These are phyloP conservation scores for Kernera saxatilis DNA, from an alignment of 345 rosid species.

Conservation along the genomic window DNA sequence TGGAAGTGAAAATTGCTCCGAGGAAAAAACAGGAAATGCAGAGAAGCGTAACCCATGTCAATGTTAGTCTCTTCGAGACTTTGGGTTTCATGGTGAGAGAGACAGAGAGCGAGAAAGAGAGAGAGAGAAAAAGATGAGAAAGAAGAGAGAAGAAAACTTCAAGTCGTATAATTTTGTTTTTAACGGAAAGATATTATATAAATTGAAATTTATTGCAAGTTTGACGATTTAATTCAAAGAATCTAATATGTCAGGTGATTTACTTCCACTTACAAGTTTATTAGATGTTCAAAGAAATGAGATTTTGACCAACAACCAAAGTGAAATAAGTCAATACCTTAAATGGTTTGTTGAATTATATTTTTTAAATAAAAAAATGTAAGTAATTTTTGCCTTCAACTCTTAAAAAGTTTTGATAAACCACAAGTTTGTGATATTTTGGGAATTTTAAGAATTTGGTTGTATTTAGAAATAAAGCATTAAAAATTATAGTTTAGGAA, in stretches of 20 bases:
- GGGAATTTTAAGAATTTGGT: not conserved
- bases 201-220: slow-evolving; percentile 13
- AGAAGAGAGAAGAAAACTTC: slow-evolving; percentile 1
- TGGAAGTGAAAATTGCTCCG: slow-evolving; percentile 68
- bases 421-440: not conserved
- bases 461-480: not conserved
- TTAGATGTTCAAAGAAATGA: not conserved
- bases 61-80: slow-evolving; percentile 36
- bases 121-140: not conserved
- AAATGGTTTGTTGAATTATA: not conserved
- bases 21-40: slow-evolving; percentile 65
- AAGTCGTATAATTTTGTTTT: not conserved
- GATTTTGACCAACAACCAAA: not conserved
- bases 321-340: not conserved
- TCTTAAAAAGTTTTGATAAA: not conserved
- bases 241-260: slow-evolving; percentile 11
- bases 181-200: too few species aligned
- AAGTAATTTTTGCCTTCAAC: not conserved
- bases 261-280: slow-evolving; percentile 5
- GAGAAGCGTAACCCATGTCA: slow-evolving; percentile 67
- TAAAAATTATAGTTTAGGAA: not conserved
- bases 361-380: not conserved
- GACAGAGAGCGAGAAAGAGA: not conserved
- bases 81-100: slow-evolving; percentile 56
- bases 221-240: slow-evolving; percentile 17